These are phyloP conservation scores for Leccinellum rugosiceps DNA, from an alignment of 768 basidiomycete genomes.

Conservation along the genomic window DNA sequence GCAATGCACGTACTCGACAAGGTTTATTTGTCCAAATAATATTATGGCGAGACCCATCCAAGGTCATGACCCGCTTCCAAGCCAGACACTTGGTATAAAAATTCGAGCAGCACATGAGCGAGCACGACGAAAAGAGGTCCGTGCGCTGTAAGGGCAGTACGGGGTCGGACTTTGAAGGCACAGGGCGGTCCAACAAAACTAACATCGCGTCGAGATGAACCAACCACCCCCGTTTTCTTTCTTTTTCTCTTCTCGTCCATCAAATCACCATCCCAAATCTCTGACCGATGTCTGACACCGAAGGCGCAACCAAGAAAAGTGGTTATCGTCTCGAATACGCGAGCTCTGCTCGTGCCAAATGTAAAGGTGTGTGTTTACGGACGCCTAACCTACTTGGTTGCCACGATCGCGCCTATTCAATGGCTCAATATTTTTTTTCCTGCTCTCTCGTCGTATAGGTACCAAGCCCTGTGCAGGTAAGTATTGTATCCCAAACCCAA, in stretches of 20 bases:
- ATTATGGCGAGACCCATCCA: conserved; percentile 4
- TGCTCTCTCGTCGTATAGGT: conserved; percentile 42
- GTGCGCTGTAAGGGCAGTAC: conserved; percentile 32
- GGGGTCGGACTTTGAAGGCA: conserved; percentile 38
- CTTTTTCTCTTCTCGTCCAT: conserved; percentile 18
- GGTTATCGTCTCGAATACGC: conserved; percentile 84
- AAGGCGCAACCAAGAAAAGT: conserved; percentile 32
- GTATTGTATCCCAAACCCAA: conserved; percentile 11
- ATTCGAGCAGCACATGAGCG: conserved; percentile 21
- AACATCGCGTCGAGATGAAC: conserved; percentile 38
- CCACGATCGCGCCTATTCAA: conserved; percentile 11
- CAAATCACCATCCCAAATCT: conserved; percentile 11
- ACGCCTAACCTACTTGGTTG: neutral
- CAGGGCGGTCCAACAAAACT: conserved; percentile 38
- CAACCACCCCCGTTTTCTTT: conserved; percentile 28
- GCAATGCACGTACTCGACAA: neutral
- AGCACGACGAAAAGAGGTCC: conserved; percentile 31
- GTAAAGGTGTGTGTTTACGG: conserved; percentile 57
- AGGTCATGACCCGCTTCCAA: conserved; percentile 12
- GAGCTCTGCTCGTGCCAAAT: conserved; percentile 62
- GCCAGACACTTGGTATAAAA: conserved; percentile 7
- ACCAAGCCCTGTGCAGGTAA: conserved; percentile 74
- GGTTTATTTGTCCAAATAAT: conserved; percentile 33
- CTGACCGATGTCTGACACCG: conserved; percentile 34
- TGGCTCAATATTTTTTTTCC: neutral